Evolutionary conservation across 371 early-diverging fungal genomes (phyloP).

Genomic region (Actinomucor elegans): DNA sequence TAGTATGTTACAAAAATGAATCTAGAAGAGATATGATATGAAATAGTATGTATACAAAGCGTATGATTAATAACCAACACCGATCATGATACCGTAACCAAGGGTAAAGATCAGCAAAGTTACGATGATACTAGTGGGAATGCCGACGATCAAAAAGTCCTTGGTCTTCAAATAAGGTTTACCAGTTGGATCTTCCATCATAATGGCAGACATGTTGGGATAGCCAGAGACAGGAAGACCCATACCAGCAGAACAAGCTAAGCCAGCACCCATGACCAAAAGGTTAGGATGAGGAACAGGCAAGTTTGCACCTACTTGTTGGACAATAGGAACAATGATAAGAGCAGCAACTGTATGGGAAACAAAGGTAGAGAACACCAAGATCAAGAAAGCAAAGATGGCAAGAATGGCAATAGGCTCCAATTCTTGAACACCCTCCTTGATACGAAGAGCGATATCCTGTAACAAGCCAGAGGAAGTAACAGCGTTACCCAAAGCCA

Average conservation of each 20-base stretch:
- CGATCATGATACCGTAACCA: constrained; percentile 69
- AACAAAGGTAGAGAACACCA: constrained; percentile 88
- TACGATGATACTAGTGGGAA: constrained; percentile 73
- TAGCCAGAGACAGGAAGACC: constrained; percentile 88
- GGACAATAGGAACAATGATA: constrained; percentile 80
- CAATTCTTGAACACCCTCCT: constrained; percentile 60
- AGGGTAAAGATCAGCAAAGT: constrained; percentile 70
- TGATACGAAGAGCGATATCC: constrained; percentile 73
- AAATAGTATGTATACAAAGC: not conserved
- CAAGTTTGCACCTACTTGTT: constrained; percentile 70
- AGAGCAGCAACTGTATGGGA: constrained; percentile 93
- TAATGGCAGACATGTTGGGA: constrained; percentile 96
- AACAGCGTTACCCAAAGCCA: constrained; percentile 90
- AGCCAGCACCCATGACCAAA: constrained; percentile 77
- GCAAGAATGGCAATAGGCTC: constrained; percentile 63
- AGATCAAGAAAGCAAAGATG: constrained; percentile 64
- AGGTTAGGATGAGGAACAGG: constrained; percentile 83
- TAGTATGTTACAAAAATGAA: not conserved
- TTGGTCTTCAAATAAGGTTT: constrained; percentile 77
- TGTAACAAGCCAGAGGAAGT: constrained; percentile 80
- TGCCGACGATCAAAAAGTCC: constrained; percentile 86
- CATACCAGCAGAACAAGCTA: constrained; percentile 51
- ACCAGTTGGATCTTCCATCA: constrained; percentile 89
- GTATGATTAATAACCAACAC: constrained; percentile 46
- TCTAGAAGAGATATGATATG: not conserved